These are phyloP conservation scores for Trichoderma pleuroti DNA, from an alignment of 2,329 filamentous ascomycete species.

Conservation along the genomic window DNA sequence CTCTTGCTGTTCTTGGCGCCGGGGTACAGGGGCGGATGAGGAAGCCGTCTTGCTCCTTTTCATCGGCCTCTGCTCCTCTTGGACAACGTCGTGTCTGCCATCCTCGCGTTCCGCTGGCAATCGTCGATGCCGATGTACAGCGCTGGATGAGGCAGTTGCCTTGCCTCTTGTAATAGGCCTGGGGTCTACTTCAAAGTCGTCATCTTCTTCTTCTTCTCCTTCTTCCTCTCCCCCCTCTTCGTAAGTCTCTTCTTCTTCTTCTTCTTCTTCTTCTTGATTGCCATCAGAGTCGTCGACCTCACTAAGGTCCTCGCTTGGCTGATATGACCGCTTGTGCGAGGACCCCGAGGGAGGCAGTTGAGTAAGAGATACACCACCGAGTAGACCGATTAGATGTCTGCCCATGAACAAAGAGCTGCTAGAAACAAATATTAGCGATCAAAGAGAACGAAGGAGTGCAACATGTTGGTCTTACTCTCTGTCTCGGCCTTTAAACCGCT, in stretches of 20 bases:
- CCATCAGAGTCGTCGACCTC: neutral
- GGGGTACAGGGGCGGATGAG: neutral
- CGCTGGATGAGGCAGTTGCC: neutral
- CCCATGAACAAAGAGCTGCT: neutral
- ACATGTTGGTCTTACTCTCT: neutral
- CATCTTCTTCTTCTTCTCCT: constrained; percentile 23
- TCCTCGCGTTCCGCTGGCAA: neutral
- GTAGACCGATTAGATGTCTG: neutral
- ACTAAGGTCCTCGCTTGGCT: neutral
- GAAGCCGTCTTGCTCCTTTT: neutral
- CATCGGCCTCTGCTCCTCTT: neutral
- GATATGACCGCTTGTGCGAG: neutral
- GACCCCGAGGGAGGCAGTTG: neutral
- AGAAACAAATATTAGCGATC: neutral
- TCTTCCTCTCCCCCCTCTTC: neutral
- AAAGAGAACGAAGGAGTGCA: neutral
- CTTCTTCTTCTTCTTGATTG: neutral
- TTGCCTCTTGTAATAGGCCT: constrained; percentile 27
- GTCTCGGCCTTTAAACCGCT: neutral
- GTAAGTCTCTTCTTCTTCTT: neutral
- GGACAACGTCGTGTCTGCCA: neutral
- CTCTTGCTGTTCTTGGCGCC: neutral
- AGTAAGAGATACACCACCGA: neutral
- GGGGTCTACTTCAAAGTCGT: constrained; percentile 30
- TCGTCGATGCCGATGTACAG: constrained; percentile 4